Percentiles rank a stretch among this genome's conserved stretches.
Conservation (phyloP, 2,329 filamentous ascomycete species). For the Neofusicoccum ribis region DNA sequence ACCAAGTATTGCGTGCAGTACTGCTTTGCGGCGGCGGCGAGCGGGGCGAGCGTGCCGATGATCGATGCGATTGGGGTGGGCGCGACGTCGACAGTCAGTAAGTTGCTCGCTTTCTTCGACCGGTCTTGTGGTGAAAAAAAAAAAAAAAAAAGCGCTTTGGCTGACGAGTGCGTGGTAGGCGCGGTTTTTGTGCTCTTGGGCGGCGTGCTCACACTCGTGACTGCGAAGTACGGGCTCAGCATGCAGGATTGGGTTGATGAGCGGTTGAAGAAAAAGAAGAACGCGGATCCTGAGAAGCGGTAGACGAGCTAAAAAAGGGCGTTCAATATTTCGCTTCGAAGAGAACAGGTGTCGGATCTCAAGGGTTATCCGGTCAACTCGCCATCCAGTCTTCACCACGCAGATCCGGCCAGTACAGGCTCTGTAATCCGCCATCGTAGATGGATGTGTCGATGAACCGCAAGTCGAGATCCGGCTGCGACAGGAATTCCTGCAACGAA, state of each 20-base stretch:
- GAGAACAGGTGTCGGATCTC: neutral
- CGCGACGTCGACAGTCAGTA: conserved; percentile 23
- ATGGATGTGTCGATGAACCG: conserved; percentile 22
- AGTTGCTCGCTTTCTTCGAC: too few relatives aligned
- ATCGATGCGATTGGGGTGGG: conserved; percentile 33
- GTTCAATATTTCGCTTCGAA: neutral
- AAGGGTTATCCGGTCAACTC: neutral
- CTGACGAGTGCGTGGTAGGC: conserved; percentile 2
- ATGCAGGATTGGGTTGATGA: conserved; percentile 25
- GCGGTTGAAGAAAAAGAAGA: neutral
- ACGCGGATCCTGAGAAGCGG: neutral
- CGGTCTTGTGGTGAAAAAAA: too few relatives aligned
- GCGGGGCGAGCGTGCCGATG: conserved; percentile 29
- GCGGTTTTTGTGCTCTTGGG: conserved; percentile 21
- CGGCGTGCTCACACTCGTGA: conserved; percentile 22
- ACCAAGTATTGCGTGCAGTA: conserved; percentile 38
- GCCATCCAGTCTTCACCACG: conserved; percentile 9
- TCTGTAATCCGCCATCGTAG: conserved; percentile 22
- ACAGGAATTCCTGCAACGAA: conserved; percentile 24
- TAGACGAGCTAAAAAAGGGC: too few relatives aligned
- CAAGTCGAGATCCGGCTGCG: conserved; percentile 24
- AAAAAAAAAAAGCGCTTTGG: neutral
- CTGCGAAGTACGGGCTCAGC: conserved; percentile 20
- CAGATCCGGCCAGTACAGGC: conserved; percentile 24
- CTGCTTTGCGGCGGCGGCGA: conserved; percentile 28